Base-by-base conservation (phyloP, 164 flowering plant genomes). In the Vitis cinerea region DNA sequence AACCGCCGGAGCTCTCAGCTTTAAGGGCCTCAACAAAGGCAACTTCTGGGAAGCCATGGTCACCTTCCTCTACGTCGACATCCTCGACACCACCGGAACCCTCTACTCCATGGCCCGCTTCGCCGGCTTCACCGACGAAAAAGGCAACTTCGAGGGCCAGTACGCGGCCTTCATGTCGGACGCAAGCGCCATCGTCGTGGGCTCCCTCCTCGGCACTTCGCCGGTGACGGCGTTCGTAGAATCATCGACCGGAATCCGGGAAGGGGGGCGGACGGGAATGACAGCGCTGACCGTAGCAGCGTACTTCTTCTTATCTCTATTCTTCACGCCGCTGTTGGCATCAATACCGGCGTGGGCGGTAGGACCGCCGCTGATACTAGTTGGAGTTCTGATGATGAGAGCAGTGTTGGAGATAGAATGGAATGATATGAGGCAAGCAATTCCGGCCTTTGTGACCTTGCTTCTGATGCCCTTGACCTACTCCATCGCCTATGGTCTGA, bases 311-410 rank as follows among this genome's bases (percentile, higher is more conserved):
- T 56, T 88, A 63, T 87, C 97, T 4, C 76, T 94, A 15, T 92
- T 94, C 78, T 82, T 94, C 66, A 92, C 98, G 77, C 98, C 98
- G 49, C 50, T 94, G 63, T 69, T 94, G 75, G 95, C 98, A 8
- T 89, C 97, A 16, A 92, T 92, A 8, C 98, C 98, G 51, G 74
- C 97, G 51, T 94, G 98, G 97, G 98, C 98, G 59, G 97, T 94
- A 65, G 98, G 97, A 14, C 93, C 97, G 67, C 97, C 98, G 70
- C 65, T 92, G 89, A 81, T 94, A 2, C 64, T 90, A 64, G 98
- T 94, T 10, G 97, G 98, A 11, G 97, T 92, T 16, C 11, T 94
- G 87, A 94, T 94, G 98, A 94, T 94, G 98, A 87, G 73, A 72
- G 75, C 89, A n/a, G 93, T 89, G 85, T 85, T 74, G 77, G 94